These are phyloP conservation scores for Fusarium sp. DNA, from an alignment of 2,329 filamentous ascomycete species.

Conservation along the genomic window DNA sequence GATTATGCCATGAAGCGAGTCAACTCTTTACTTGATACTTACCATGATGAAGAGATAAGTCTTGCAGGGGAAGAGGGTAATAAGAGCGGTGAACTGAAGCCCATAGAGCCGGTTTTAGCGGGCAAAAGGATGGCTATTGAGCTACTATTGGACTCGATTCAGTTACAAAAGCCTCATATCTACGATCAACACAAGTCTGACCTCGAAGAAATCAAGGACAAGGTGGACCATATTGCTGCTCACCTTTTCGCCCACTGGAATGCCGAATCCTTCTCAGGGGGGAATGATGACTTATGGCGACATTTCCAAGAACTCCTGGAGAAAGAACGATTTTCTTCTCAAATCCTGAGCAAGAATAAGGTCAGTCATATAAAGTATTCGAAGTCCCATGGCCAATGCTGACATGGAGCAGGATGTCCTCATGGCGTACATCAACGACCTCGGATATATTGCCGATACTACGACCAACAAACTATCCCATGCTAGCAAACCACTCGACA, in stretches of 20 bases:
- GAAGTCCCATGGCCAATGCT: neutral
- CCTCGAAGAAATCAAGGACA: neutral
- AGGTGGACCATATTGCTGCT: neutral
- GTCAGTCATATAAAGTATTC: neutral
- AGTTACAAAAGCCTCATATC: neutral
- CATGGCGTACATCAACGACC: neutral
- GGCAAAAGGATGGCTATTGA: neutral
- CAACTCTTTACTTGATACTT: neutral
- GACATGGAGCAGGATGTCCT: neutral
- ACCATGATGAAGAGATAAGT: neutral
- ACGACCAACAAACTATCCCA: rapidly evolving
- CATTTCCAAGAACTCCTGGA: neutral
- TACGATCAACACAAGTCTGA: neutral
- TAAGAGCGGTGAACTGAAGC: neutral
- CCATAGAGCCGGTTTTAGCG: neutral
- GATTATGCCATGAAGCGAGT: neutral
- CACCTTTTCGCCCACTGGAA: neutral
- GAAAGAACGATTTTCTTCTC: neutral
- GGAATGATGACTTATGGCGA: neutral
- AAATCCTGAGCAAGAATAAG: neutral
- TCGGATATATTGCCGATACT: neutral
- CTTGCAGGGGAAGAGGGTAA: rapidly evolving
- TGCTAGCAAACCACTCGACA: too few species aligned
- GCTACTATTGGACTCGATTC: rapidly evolving
- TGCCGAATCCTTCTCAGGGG: neutral